Evolutionary conservation across 179 eudicot species (phyloP).

Genomic region (Nepenthes alata): DNA sequence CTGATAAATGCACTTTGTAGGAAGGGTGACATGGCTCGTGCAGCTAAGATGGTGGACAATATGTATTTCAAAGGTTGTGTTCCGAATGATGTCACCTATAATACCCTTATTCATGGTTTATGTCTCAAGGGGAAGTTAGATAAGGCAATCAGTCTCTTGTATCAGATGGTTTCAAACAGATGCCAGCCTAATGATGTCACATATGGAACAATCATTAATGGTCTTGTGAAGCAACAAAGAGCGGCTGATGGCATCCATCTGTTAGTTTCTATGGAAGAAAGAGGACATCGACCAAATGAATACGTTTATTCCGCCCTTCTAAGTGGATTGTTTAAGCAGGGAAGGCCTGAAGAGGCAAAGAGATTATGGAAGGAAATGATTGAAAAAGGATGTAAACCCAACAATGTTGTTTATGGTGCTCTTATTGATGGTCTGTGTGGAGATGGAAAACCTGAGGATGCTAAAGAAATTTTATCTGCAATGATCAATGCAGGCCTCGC

Average conservation of each 20-base stretch:
- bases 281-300: slow-evolving; percentile 48
- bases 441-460: slow-evolving; percentile 53
- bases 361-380: slow-evolving; percentile 56
- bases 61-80: slow-evolving; percentile 82
- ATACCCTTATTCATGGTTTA: slow-evolving; percentile 78
- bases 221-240: slow-evolving; percentile 73
- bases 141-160: slow-evolving; percentile 68
- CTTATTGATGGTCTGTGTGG: slow-evolving; percentile 67
- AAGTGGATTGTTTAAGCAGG: slow-evolving; percentile 78
- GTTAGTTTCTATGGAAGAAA: slow-evolving; percentile 54
- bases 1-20: slow-evolving; percentile 72
- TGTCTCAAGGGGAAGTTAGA: slow-evolving; percentile 74
- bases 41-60: slow-evolving; percentile 75
- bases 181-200: slow-evolving; percentile 73
- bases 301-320: slow-evolving; percentile 66
- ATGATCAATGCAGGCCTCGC: slow-evolving; percentile 46
- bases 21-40: slow-evolving; percentile 68
- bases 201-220: slow-evolving; percentile 78
- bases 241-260: slow-evolving; percentile 44
- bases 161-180: slow-evolving; percentile 56
- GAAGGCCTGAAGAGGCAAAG: slow-evolving; percentile 48
- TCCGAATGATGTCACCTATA: slow-evolving; percentile 81
- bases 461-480: slow-evolving; percentile 40
- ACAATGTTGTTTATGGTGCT: slow-evolving; percentile 63
- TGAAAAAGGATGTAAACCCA: slow-evolving; percentile 48